Evolutionary conservation across 225 moss, liverwort and hornwort species (phyloP).

Genomic region (Climacium dendroides): DNA sequence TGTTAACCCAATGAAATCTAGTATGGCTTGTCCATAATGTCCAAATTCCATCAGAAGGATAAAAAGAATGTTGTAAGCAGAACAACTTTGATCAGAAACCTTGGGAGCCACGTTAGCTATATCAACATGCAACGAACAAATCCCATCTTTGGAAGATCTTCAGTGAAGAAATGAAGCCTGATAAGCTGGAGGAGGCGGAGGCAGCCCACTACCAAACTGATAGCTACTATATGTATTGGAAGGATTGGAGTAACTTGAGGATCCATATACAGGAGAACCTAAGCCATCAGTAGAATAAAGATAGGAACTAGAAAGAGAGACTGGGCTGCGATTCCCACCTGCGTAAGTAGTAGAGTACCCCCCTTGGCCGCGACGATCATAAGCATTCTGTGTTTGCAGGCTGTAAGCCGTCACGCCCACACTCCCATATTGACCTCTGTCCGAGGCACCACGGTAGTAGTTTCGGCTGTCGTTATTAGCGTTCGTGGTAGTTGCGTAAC

Average conservation of each 20-base stretch:
- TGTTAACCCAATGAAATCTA: conserved; percentile 3
- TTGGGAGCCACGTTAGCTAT: conserved; percentile 1
- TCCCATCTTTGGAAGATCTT: conserved; percentile 5
- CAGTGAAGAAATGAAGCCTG: conserved; percentile 98
- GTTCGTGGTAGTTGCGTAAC: conserved; percentile 41
- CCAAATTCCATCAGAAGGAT: conserved; percentile 14
- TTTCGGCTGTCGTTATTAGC: conserved; percentile 48
- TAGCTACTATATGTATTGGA: conserved; percentile 95
- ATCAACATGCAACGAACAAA: conserved; percentile 16
- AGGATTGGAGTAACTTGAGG: conserved; percentile 89
- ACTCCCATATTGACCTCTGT: conserved; percentile 74
- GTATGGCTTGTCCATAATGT: conserved; percentile 20
- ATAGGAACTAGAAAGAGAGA: conserved; percentile 95
- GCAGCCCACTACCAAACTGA: conserved; percentile 98
- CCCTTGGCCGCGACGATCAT: conserved; percentile 89
- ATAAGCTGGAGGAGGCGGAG: conserved; percentile 99
- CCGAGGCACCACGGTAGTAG: conserved; percentile 81
- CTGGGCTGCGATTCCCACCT: conserved; percentile 97
- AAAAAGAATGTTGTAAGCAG: conserved; percentile 16
- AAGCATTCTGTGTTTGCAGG: conserved; percentile 82
- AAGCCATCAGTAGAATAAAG: conserved; percentile 90
- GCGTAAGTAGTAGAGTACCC: conserved; percentile 85
- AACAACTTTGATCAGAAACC: conserved; percentile 2
- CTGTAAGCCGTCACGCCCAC: conserved; percentile 85
- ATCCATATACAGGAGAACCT: conserved; percentile 97